These are phyloP conservation scores for Meyerozyma smithsonii DNA, from an alignment of 1,139 yeast genomes.

Conservation along the genomic window DNA sequence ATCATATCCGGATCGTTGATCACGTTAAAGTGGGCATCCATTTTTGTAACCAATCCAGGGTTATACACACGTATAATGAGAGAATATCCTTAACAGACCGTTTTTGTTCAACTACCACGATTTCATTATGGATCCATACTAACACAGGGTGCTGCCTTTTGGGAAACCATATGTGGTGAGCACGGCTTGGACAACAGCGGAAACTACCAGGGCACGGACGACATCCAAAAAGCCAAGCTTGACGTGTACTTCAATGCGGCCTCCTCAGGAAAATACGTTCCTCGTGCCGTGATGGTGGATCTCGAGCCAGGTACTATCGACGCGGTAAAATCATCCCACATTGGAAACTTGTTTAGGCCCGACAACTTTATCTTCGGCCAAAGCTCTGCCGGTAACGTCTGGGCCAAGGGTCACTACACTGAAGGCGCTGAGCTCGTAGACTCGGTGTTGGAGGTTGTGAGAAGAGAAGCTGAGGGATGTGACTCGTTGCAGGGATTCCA, in stretches of 20 bases:
- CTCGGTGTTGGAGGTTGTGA: constrained; percentile 78
- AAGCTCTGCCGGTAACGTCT: constrained; percentile 89
- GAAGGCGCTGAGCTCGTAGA: constrained; percentile 94
- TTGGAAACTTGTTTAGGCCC: constrained; percentile 85
- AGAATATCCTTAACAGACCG: too few species aligned
- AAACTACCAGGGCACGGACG: constrained; percentile 63
- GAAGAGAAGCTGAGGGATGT: constrained; percentile 92
- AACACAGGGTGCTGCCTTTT: constrained; percentile 85
- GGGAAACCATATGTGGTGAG: constrained; percentile 97
- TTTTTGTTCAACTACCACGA: too few species aligned
- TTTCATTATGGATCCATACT: constrained; percentile 16
- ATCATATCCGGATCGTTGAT: too few species aligned
- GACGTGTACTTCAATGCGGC: constrained; percentile 55
- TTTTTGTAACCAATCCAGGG: too few species aligned
- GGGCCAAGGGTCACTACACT: constrained; percentile 97
- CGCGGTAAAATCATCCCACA: constrained; percentile 68
- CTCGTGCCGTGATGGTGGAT: constrained; percentile 89
- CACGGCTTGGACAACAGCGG: constrained; percentile 91
- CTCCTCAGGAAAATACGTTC: constrained; percentile 82
- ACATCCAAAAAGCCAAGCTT: constrained; percentile 55
- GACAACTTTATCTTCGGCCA: constrained; percentile 87
- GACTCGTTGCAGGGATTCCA: constrained; percentile 94
- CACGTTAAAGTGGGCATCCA: too few species aligned
- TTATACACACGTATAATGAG: too few species aligned
- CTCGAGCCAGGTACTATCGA: constrained; percentile 93